phyloP scores from a whole-genome alignment of 1,284 basidiomycete species.

The Rhodotorula sp. region DNA sequence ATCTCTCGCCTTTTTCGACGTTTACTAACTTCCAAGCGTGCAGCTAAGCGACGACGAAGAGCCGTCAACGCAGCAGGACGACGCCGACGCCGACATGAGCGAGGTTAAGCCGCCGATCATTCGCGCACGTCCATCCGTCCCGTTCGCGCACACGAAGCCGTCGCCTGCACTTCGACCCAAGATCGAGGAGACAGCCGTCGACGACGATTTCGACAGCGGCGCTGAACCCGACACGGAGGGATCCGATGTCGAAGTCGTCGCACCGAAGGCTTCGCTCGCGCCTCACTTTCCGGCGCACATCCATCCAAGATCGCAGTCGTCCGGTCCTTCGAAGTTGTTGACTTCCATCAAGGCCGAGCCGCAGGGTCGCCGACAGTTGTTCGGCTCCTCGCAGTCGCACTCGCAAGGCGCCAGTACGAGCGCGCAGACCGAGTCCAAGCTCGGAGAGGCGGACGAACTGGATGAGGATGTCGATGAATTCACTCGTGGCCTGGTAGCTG shows the following conservation, averaged over 20 bases:
- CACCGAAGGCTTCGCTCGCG: background rate
- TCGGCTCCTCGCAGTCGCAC: background rate
- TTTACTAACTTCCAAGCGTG: background rate
- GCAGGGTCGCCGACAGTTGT: background rate
- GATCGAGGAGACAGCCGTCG: background rate
- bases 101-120: background rate
- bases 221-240: slow-evolving; percentile 30
- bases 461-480: background rate
- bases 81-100: background rate
- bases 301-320: slow-evolving; percentile 5
- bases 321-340: background rate
- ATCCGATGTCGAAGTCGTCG: slow-evolving; percentile 5
- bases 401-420: background rate
- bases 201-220: slow-evolving; percentile 17
- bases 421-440: background rate
- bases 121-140: background rate
- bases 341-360: slow-evolving; percentile 8
- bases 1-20: background rate
- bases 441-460: background rate
- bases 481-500: background rate
- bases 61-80: slow-evolving; percentile 8
- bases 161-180: background rate
- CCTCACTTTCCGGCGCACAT: slow-evolving; percentile 2
- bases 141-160: too few species aligned
- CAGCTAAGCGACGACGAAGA: slow-evolving; percentile 11